Base-by-base conservation (phyloP, 208 protist species). In the Trypanosoma congolense region DNA sequence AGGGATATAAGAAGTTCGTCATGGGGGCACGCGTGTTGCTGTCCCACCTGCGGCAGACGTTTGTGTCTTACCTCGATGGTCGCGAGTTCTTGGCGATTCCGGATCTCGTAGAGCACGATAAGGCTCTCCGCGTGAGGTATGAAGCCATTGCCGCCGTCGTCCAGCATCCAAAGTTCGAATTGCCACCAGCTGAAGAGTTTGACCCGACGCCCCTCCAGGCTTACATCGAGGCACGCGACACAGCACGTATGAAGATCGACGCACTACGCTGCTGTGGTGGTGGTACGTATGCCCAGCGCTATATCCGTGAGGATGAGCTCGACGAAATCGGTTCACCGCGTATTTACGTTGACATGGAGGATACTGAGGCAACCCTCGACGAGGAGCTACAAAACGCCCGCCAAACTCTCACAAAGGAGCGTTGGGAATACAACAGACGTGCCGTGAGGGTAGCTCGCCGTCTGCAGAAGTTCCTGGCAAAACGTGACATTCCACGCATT, bases 31-130 rank as follows among this genome's bases (percentile, higher is more conserved):
- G 42, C 1, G 18, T 33, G 5, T 8, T 67, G 30, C 53, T 62
- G 0, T 12, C 25, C 1, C 14, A 19, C 6, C 1, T 4, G 1
- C 21, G 42, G 2, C 59, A 52, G 25, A 53, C 50, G 30, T 62
- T 44, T 46, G 76, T 87, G 9, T 86, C 76, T 12, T 92, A 88
- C 71, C 36, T 92, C 41, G 85, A 92, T 46, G 85, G 85, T 52
- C 68, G 50, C 28, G 35, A 69, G 40, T 83, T 88, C 58, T 0
- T 42, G 16, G 56, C 68, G 8, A 19, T 80, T 4, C 36, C 33
- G 30, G 40, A 52, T 26, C 33, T 84, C 8, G 62, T 73, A 14
- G 53, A 44, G 30, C 58, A 90, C 67, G 90, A 93, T 59, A 31
- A 59, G 26, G 14, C 53, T 38, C 50, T 56, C 12, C 71, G 68